Base-by-base conservation (phyloP, 345 rosid genomes). In the Euphorbia tirucalli region DNA sequence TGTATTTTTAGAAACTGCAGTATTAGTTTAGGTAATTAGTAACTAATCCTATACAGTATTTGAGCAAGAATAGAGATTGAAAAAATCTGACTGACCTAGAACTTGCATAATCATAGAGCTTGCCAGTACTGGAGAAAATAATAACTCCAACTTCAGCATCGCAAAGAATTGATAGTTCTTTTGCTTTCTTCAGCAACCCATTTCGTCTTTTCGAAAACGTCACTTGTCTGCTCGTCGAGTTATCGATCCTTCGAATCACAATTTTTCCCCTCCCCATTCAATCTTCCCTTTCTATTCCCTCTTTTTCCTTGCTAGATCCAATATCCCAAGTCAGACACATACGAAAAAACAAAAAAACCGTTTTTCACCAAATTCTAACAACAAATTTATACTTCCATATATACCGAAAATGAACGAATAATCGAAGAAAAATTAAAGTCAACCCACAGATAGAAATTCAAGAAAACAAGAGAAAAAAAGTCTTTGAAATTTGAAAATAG, bases 221-320 rank as follows among this genome's bases (percentile, higher is more conserved):
- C 72, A 83, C 89, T 65, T 87, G 91, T 64, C 91, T 76, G 37
- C 82, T 85, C 0, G 91, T 82, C 31, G 89, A 74, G 64, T 87
- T 83, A 22, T 87, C 91, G 39, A 87, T 85, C 78, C 91, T 81
- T 11, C 76, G 69, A 22, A 87, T 84, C 71, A 61, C 80, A 64
- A 85, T 85, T 82, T 87, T 87, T 15, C 91, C 91, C 48, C 91
- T 84, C 35, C 91, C 91, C 91, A 87, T 87, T 25, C 39, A 25
- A 69, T 57, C 66, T 1, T 71, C 43, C 30, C 22, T n/a, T 5
- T 21, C 3, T 8, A 3, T 11, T 43, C 11, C 31, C 2, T 39
- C 39, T 27, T 41, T 57, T 52, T 28, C 49, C 16, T 71, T 60
- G 30, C 69, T 24, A 75, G 80, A 80, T 77, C 74, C 48, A 27